Base-by-base conservation (phyloP, 2,329 filamentous ascomycete species). In the Chaetomium sp. region DNA sequence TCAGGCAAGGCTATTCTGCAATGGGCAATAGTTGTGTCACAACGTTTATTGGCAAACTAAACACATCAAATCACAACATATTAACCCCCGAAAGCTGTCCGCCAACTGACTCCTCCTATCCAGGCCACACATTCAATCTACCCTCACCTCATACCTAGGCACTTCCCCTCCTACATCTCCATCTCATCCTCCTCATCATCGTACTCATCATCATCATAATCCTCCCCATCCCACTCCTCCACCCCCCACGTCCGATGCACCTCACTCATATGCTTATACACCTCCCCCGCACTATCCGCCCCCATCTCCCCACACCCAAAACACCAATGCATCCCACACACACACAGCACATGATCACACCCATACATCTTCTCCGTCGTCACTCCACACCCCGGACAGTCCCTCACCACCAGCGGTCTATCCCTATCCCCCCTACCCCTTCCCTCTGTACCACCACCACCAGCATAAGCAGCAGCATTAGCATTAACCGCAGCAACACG, bases 341-440 rank as follows among this genome's bases (percentile, higher is more conserved):
- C 42, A 56, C 78, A 80, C 0, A 49, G 53, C 52, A 79, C 74
- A 59, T 79, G 76, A 57, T 78, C 72, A 56, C 77, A 80, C 1
- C 77, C 77, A 0, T 62, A 64, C 0, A 55, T 61, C 66, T 78
- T 78, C 59, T 76, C 69, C 5, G 78, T 70, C 4, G 68, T 53
- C 0, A 69, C 70, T 3, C 62, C 65, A 57, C 76, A 78, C 8
- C 62, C 64, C 0, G 73, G 75, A 41, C 62, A 64, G 0, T 72
- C 75, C 41, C 76, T 79, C 46, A 69, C 61, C 47, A 73, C 71
- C 8, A 74, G 19, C 19, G 19, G 19, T 27, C 68, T 0, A 69
- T 70, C 2, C 70, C 44, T 36, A 67, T 57, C 27, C 2, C n/a
- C 32, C 64, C 54, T 61, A 71, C 72, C 58, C 70, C 36, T 47